phyloP scores from a whole-genome alignment of 176 grass and related monocot genomes.

The Canna indica region DNA sequence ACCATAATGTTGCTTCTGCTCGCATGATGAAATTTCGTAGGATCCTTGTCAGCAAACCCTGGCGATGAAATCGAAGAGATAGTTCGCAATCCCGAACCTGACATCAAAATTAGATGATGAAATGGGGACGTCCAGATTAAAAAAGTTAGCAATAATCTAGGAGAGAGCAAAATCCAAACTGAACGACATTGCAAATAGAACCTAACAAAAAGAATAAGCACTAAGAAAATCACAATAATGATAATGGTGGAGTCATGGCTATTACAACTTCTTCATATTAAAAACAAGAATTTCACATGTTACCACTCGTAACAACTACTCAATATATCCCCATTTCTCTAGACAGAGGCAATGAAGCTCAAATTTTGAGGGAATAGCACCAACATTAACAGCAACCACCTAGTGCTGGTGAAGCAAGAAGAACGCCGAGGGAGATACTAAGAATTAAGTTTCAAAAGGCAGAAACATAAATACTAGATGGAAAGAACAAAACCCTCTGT shows the following conservation, averaged over 20 bases:
- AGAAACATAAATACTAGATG: not conserved
- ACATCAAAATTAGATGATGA: constrained; percentile 3
- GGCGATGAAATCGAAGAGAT: constrained; percentile 7
- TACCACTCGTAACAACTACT: not conserved
- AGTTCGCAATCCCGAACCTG: constrained; percentile 8
- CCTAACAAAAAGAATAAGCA: not conserved
- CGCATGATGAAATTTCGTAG: constrained; percentile 6
- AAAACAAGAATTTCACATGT: too few relatives aligned
- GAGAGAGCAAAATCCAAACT: not conserved
- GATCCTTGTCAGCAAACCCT: constrained; percentile 1
- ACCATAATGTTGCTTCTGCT: constrained; percentile 2
- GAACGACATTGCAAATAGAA: not conserved
- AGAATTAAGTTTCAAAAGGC: not conserved
- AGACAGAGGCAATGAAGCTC: not conserved
- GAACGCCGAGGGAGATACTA: not conserved
- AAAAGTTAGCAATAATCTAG: not conserved
- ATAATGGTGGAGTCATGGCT: not conserved
- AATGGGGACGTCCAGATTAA: not conserved
- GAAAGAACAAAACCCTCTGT: too few relatives aligned
- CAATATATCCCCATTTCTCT: not conserved
- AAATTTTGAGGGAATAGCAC: not conserved
- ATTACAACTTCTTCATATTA: too few relatives aligned
- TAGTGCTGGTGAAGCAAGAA: not conserved
- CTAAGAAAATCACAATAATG: not conserved
- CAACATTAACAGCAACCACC: not conserved